Percentiles rank a stretch among this genome's conserved stretches.
These are phyloP conservation scores for Aspergillus sp. DNA, from an alignment of 2,329 filamentous ascomycete species.

Conservation along the genomic window DNA sequence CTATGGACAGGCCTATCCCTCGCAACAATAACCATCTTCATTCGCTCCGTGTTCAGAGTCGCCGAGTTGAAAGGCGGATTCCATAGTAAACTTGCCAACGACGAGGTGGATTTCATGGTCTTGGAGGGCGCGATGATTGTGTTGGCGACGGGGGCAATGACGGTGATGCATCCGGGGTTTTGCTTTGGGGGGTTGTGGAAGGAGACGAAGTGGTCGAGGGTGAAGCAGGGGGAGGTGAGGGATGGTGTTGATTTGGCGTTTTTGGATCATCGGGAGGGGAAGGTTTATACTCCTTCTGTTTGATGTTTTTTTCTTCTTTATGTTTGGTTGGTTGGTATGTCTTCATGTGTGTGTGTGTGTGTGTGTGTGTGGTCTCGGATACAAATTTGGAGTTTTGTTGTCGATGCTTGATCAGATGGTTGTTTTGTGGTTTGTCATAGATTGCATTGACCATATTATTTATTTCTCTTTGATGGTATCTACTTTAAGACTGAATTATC, in stretches of 20 bases:
- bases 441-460: too few relatives aligned
- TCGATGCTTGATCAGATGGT: too few relatives aligned
- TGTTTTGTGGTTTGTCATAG: too few relatives aligned
- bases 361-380: too few relatives aligned
- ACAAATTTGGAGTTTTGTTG: too few relatives aligned
- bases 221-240: neutral
- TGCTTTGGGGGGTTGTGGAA: constrained; percentile 15
- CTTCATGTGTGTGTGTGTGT: too few relatives aligned
- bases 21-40: constrained; percentile 50
- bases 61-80: constrained; percentile 54
- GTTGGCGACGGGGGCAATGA: constrained; percentile 49
- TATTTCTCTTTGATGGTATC: too few relatives aligned
- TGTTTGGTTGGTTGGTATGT: too few relatives aligned
- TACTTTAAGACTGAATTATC: too few relatives aligned
- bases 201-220: constrained; percentile 11
- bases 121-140: constrained; percentile 59
- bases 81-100: constrained; percentile 49
- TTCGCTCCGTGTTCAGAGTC: constrained; percentile 54
- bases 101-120: constrained; percentile 54
- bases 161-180: constrained; percentile 50
- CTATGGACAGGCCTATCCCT: constrained; percentile 27
- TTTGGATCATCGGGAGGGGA: neutral
- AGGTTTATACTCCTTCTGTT: neutral
- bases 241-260: neutral
- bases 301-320: too few relatives aligned